These are phyloP conservation scores for Allantophomopsis lycopodina DNA, from an alignment of 2,329 filamentous ascomycete species.

Conservation along the genomic window DNA sequence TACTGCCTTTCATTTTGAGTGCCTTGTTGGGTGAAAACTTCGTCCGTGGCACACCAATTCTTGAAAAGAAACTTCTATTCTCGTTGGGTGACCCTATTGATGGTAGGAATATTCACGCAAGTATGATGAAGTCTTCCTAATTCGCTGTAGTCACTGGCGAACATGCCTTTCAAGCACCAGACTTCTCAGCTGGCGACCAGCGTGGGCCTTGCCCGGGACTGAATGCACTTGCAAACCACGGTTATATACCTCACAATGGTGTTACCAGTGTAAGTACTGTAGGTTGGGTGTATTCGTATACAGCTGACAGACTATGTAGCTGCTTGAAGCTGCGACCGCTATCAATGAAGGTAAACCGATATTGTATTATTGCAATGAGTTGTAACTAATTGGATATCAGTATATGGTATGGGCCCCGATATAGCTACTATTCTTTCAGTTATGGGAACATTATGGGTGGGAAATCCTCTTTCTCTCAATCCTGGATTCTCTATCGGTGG, in stretches of 20 bases:
- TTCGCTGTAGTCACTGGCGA: slow-evolving; percentile 18
- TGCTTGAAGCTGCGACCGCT: slow-evolving; percentile 17
- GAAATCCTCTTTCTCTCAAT: slow-evolving; percentile 26
- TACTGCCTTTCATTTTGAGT: too few relatives aligned
- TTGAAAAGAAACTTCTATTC: too few relatives aligned
- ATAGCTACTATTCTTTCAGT: slow-evolving; percentile 23
- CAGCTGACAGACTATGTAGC: slow-evolving; percentile 1
- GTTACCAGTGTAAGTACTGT: slow-evolving; percentile 12
- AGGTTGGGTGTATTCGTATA: slow-evolving; percentile 4
- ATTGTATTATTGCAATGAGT: background rate
- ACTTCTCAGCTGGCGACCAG: slow-evolving; percentile 20
- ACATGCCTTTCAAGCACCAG: slow-evolving; percentile 20
- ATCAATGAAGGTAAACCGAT: slow-evolving; percentile 18
- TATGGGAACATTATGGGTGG: slow-evolving; percentile 28
- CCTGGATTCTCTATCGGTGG: slow-evolving; percentile 30
- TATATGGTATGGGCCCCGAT: slow-evolving; percentile 29
- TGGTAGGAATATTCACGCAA: slow-evolving; percentile 2
- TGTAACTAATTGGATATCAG: slow-evolving; percentile 9
- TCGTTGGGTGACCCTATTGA: slow-evolving; percentile 3
- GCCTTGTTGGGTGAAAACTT: too few relatives aligned
- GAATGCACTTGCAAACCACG: slow-evolving; percentile 27
- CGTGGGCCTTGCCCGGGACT: slow-evolving; percentile 25
- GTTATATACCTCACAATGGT: slow-evolving; percentile 25
- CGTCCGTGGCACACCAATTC: too few relatives aligned
- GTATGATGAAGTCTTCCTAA: slow-evolving; percentile 5